Conservation (phyloP, 2,329 filamentous ascomycete genomes). For the Cladosporium cucumerinum region DNA sequence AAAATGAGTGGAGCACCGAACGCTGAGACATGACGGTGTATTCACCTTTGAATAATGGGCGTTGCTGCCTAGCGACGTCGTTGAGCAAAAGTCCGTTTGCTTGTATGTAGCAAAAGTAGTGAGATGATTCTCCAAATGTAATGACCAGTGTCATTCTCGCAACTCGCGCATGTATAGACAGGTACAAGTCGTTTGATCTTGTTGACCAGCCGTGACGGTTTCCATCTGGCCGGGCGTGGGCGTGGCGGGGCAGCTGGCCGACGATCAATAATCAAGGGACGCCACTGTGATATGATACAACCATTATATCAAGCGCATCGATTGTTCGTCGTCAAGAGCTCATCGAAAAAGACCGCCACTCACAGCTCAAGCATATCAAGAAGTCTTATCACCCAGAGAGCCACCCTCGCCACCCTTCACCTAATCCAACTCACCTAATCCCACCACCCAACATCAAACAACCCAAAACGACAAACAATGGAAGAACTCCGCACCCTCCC, state of each 20-base stretch:
- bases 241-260: background rate
- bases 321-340: background rate
- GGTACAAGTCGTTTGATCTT: background rate
- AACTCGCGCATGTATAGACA: background rate
- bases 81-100: too few species aligned
- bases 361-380: background rate
- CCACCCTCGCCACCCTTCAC: background rate
- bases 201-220: background rate
- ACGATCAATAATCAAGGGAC: background rate
- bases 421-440: background rate
- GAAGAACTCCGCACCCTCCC: constrained; percentile 30
- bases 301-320: background rate
- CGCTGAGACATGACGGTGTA: background rate
- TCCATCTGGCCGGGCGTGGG: background rate
- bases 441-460: background rate
- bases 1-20: background rate
- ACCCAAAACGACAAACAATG: constrained; percentile 21
- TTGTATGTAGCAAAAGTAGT: background rate
- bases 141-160: background rate
- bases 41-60: background rate
- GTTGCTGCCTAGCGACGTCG: background rate
- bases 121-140: background rate
- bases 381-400: background rate
- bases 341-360: background rate
- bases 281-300: background rate